Evolutionary conservation across 345 rosid genomes (phyloP), one percentile per base, ranked within the genome.

Genomic region (Eucalyptus curtisii): DNA sequence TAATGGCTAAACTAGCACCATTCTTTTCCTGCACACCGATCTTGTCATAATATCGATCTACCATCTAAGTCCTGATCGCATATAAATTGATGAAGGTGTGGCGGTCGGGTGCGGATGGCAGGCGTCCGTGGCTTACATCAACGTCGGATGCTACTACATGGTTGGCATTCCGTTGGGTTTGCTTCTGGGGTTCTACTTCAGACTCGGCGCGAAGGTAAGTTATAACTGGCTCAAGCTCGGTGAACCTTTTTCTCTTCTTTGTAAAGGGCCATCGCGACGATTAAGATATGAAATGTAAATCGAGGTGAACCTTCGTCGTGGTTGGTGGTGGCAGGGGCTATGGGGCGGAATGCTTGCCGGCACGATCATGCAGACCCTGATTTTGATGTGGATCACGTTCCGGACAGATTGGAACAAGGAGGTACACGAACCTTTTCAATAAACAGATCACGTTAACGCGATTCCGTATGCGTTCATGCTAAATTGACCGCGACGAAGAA

Each of bases 31-130:
- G 45, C 11, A 37, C 24, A 33, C 11, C 2, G 44, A 33, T 71
- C 82, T 19, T 71, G 27, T 10, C 45, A 71, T 37, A 10, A 71
- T 37, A 37, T 71, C 12, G 24, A 71, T 37, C 82, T 37, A 57
- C 68, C 88, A 37, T n/a, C 79, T 16, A 25, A 37, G 53, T 87
- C 50, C 33, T 8, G 45, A 31, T 47, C n/a, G 31, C 40, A 19
- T 81, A 66, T 14, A 13, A 48, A 40, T 53, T 17, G 81, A 49
- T 86, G 33, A 85, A 95, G 98, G 98, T 57, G 97, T 95, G 87
- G 97, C 97, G 53, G 98, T 96, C 87, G 99, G 99, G 55, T 95
- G 98, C 22, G 99, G 98, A 49, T 95, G 99, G 98, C 98, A 95
- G 93, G 88, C 93, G 31, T 93, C 92, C 88, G 98, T 96, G 24